Evolutionary conservation across 345 rosid genomes (phyloP).

Genomic region (Clausena lansium): DNA sequence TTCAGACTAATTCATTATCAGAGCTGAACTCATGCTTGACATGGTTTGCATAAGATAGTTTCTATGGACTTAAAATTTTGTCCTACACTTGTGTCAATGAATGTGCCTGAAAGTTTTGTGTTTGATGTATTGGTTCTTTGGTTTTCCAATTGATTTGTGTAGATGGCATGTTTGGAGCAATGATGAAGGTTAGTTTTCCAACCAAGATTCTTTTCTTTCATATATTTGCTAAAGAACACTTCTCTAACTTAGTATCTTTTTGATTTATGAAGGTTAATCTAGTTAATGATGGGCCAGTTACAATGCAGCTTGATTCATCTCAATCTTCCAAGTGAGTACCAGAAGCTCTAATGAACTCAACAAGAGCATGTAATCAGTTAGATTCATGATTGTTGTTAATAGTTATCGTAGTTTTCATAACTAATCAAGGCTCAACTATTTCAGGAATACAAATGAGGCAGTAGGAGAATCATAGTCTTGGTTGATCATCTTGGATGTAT

Average conservation of each 20-base stretch:
- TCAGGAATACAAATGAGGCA: constrained; percentile 28
- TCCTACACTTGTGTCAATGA: neutral
- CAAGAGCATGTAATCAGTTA: neutral
- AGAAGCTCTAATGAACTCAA: neutral
- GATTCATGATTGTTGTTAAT: neutral
- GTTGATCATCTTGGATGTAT: neutral
- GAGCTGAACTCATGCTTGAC: neutral
- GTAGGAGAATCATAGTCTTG: constrained; percentile 27
- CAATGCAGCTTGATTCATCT: constrained; percentile 80
- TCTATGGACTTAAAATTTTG: neutral
- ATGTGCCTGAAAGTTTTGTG: neutral
- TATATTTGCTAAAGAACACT: neutral
- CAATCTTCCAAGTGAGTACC: constrained; percentile 63
- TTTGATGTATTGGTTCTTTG: neutral
- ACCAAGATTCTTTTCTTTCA: neutral
- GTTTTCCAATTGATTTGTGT: neutral
- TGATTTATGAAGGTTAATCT: constrained; percentile 56
- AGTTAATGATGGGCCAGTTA: constrained; percentile 88
- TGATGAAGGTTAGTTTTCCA: constrained; percentile 66
- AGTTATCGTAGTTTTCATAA: neutral
- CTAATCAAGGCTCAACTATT: neutral
- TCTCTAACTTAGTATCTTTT: neutral
- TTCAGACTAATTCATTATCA: neutral
- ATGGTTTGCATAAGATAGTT: neutral
- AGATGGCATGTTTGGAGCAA: constrained; percentile 88